Base-by-base conservation (phyloP, 306 rosid species). In the Cyclanthera cordifolia region DNA sequence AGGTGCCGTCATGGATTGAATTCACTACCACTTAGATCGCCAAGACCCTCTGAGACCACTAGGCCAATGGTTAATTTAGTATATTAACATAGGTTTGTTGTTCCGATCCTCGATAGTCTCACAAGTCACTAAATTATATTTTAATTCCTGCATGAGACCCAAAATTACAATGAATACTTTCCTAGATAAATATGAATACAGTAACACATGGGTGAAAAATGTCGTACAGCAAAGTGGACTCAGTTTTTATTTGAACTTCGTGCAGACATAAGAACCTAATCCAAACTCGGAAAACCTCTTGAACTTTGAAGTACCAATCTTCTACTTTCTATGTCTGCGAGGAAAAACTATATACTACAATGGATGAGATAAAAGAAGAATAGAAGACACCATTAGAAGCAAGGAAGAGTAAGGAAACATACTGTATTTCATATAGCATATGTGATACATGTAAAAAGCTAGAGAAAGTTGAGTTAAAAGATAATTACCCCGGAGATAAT, bases 401-500 rank as follows among this genome's bases (percentile, higher is more conserved):
- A n/a, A n/a, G 12, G 17, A 24, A 8, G 34, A 54, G 17, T 5
- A 34, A 17, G 16, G 6, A 37, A 60, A 17, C 8, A 8, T 37
- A 60, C 67, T 34, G 8, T 17, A 17, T 4, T 30, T 30, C 47
- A 3, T 8, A 34, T n/a, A 59, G 15, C 15, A 59, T 59, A 53
- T 0, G 23, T 32, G 14, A 13, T 39, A 63, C 13, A 14, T 25
- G 12, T 39, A 41, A n/a, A 32, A 21, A 64, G 20, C 20, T 64
- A 64, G 13, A 37, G 68, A 39, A 41, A 5, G 21, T 27, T 45
- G 53, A 4, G 4, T 61, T 6, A 61, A 15, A 2, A 39, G 50
- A 45, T 43, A 21, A 50, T 25, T 69, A 92, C 96, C 95, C 85
- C 6, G 96, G 85, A 54, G 98, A 89, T 57, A 89, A 80, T 50